Evolutionary conservation across 2,329 filamentous ascomycete species (phyloP), one percentile per base, ranked within the genome.

Genomic region (Microcyclospora tardicrescens): DNA sequence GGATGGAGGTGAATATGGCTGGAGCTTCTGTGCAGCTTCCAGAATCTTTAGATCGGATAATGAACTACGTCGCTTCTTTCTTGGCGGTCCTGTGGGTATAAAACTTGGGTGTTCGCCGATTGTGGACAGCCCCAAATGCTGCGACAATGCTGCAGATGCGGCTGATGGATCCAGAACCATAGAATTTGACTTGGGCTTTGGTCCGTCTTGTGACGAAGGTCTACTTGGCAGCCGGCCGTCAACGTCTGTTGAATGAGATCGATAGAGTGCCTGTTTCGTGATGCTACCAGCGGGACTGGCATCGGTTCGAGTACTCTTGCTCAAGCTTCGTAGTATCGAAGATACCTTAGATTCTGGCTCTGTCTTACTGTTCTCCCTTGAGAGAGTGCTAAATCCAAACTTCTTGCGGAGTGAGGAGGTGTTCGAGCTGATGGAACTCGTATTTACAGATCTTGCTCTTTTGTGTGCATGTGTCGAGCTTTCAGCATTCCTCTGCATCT

Each of bases 61-160:
- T 16, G 87, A 95, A 62, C 87, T 95, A 56, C 89, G 79, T 39
- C 89, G 74, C 66, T 93, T 95, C 64, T 79, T 87, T 56, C 73
- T 78, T 33, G 67, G 62, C n/a, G 60, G 59, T 46, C 52, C 57
- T 11, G 57, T 66, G 10, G 59, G 56, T 35, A 61, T 59, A 55
- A 66, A 63, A 58, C 66, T 65, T 12, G 56, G 53, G 39, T 57
- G 54, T 40, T 64, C 67, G 49, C 63, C 69, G 52, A 69, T 77
- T 5, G 70, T 71, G 14, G 64, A 65, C 28, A 75, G 55, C 10
- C 55, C 52, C 15, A 53, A 47, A 29, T 51, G 54, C 34, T 49
- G 44, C 13, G 44, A 50, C 9, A 50, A 53, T 5, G 44, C 10
- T 6, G 29, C 14, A 8, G 24, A 2, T 37, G 33, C 6, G 30